phyloP scores from a whole-genome alignment of 1,139 yeast genomes.

The Hyphopichia fennica region DNA sequence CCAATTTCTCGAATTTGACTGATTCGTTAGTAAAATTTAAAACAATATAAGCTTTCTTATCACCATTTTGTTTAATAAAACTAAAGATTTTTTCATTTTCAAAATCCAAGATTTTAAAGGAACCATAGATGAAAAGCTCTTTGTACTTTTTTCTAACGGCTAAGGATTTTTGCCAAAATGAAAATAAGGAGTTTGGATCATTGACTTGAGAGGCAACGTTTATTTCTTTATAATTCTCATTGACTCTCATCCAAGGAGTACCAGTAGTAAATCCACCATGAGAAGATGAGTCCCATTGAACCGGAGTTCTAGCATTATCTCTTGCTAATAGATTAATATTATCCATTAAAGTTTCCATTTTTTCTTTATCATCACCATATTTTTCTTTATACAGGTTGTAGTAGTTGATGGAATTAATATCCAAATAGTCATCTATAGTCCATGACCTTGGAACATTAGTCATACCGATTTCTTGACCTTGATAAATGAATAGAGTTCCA shows the following conservation, averaged over 20 bases:
- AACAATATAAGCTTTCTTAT: constrained; percentile 36
- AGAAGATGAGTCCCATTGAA: constrained; percentile 20
- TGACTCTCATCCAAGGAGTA: constrained; percentile 23
- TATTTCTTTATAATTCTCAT: constrained; percentile 19
- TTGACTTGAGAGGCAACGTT: constrained; percentile 20
- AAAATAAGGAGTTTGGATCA: constrained; percentile 19
- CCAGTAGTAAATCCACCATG: constrained; percentile 22
- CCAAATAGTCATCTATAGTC: constrained; percentile 20
- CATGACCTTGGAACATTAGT: constrained; percentile 19
- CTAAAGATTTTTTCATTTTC: constrained; percentile 41
- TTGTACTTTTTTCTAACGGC: constrained; percentile 16
- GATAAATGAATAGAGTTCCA: constrained; percentile 23
- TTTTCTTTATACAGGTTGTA: constrained; percentile 17
- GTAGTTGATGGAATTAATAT: constrained; percentile 22
- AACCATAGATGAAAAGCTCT: constrained; percentile 18
- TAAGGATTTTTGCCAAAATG: constrained; percentile 20
- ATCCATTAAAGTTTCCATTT: constrained; percentile 13
- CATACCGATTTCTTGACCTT: constrained; percentile 27
- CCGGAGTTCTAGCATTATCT: constrained; percentile 24
- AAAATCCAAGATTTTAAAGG: constrained; percentile 30
- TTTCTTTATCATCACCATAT: constrained; percentile 11
- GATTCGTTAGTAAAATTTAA: constrained; percentile 44
- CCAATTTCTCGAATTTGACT: constrained; percentile 26
- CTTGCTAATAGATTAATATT: constrained; percentile 19
- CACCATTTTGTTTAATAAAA: constrained; percentile 29